A percentile compares a stretch with the other conserved stretches of the same genome.
These are phyloP conservation scores for Amauroascus niger DNA, from an alignment of 2,329 filamentous ascomycete genomes.

Conservation along the genomic window DNA sequence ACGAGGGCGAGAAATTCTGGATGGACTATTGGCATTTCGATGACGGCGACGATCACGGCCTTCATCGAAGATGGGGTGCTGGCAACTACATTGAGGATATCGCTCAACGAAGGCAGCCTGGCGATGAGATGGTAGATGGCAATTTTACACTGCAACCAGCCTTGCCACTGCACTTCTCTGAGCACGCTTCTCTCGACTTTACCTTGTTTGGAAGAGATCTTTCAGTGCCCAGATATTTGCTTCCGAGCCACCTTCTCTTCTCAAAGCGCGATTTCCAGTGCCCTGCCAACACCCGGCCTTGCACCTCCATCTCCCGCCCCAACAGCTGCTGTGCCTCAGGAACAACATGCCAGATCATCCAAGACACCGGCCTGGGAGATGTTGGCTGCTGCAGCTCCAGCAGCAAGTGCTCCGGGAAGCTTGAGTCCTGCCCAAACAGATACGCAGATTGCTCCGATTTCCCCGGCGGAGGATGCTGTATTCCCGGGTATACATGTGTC, in stretches of 20 bases:
- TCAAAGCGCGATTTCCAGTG: constrained; percentile 47
- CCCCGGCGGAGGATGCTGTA: constrained; percentile 28
- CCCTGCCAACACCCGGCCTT: constrained; percentile 46
- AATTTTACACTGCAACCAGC: background rate
- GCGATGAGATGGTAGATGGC: background rate
- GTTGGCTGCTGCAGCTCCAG: constrained; percentile 51
- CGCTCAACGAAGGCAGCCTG: background rate
- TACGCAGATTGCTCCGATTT: constrained; percentile 48
- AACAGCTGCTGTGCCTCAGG: constrained; percentile 49
- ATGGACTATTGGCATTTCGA: constrained; percentile 38
- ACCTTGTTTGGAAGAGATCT: constrained; percentile 6
- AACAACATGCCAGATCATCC: constrained; percentile 46
- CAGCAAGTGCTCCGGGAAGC: constrained; percentile 46
- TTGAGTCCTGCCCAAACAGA: constrained; percentile 56
- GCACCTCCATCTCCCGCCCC: constrained; percentile 46
- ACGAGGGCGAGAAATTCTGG: constrained; percentile 42
- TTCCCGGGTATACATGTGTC: constrained; percentile 5
- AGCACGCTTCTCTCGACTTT: background rate
- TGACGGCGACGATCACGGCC: constrained; percentile 16
- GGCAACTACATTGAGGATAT: background rate
- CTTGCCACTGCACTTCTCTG: constrained; percentile 5
- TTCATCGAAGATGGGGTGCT: background rate
- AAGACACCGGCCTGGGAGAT: constrained; percentile 45
- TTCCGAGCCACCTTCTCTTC: constrained; percentile 20
- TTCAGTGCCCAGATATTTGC: constrained; percentile 11